Percentiles rank a stretch among this genome's conserved stretches.
Conservation (phyloP, 2,329 filamentous ascomycete genomes). For the Huntiella bhutanensis region DNA sequence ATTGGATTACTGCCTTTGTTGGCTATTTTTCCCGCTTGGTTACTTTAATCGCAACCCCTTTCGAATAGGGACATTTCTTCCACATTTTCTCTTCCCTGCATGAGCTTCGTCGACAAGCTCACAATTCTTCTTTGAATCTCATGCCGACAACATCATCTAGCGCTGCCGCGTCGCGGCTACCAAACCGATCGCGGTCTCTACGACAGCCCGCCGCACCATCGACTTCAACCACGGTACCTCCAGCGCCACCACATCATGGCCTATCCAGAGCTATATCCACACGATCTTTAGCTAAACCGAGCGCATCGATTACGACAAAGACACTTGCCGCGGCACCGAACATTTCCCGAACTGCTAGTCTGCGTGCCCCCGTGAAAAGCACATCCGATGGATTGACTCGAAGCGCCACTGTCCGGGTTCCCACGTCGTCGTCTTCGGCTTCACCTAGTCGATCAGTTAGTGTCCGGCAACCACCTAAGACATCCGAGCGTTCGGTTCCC, state of each 20-base stretch:
- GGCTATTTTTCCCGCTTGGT: too few relatives aligned
- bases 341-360: slow-evolving; percentile 1
- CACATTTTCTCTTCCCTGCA: too few relatives aligned
- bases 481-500: background rate
- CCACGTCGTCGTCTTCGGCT: background rate
- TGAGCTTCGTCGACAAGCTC: too few relatives aligned
- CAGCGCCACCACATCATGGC: background rate
- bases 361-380: background rate
- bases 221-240: slow-evolving; percentile 6
- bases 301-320: too few relatives aligned
- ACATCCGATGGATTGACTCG: background rate
- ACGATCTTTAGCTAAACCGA: too few relatives aligned
- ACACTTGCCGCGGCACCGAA: too few relatives aligned
- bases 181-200: slow-evolving; percentile 28
- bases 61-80: too few relatives aligned
- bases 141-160: background rate
- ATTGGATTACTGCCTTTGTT: too few relatives aligned
- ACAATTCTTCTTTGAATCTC: too few relatives aligned
- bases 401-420: background rate
- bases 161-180: slow-evolving; percentile 22
- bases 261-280: background rate
- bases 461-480: background rate
- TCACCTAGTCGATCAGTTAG: background rate
- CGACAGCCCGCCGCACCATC: slow-evolving; percentile 21
- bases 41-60: too few relatives aligned